Base-by-base conservation (phyloP, 2,329 filamentous ascomycete genomes). In the Colletotrichum orchidophilum region DNA sequence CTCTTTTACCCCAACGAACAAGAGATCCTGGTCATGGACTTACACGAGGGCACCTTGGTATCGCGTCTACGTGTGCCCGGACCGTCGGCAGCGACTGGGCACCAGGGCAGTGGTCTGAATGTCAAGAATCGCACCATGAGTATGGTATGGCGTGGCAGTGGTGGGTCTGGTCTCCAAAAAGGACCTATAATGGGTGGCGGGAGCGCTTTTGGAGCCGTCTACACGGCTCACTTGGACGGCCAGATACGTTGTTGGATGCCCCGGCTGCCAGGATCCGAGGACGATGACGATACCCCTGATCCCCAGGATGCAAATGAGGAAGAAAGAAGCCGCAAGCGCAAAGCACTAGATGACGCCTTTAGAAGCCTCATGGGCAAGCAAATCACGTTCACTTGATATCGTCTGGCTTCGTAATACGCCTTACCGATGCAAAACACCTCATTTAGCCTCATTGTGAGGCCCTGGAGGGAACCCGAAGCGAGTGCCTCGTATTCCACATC, bases 151-250 rank as follows among this genome's bases (percentile, higher is more conserved):
- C 83, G 88, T 64, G 87, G 88, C 1, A 82, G 85, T 3, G 87
- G 89, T 1, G 93, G 94, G 35, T 86, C 87, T 26, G 87, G 87
- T 15, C 83, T 84, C 1, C 86, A 86, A 3, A 85, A 85, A 7
- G 90, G 90, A 0, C 79, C 92, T 1, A 91, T 92, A 74, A 87
- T 89, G 84, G 88, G 88, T 4, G 88, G 87, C 2, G 83, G 80
- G 2, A 88, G 86, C 72, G 84, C 83, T 24, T 75, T 85, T 5
- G 88, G 88, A 0, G 86, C 83, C 9, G 77, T 98, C 68, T 97
- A 94, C 81, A 96, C 94, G 63, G 92, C 91, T 2, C 94, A 97
- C 76, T 86, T 92, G 3, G 94, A 98, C 78, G 96, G 96, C 0
- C 92, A 92, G 63, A 96, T 98, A 68, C 88, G 92, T 54, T 89